Percentiles rank a stretch among this genome's conserved stretches.
These are phyloP conservation scores for Ophiostoma sp. DNA, from an alignment of 2,329 filamentous ascomycete genomes.

Conservation along the genomic window DNA sequence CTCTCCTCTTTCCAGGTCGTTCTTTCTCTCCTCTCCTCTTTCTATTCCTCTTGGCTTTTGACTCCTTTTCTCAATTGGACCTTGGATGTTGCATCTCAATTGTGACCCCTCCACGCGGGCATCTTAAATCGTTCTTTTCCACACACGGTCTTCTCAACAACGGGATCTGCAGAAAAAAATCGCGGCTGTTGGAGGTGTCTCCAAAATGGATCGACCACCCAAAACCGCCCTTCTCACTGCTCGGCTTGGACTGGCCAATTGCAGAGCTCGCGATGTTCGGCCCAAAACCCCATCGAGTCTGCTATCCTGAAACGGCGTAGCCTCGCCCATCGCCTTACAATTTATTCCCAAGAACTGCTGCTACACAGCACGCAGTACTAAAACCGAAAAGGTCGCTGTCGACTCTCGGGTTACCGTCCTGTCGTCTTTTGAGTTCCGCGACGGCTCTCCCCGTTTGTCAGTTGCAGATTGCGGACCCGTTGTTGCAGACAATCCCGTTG, in stretches of 20 bases:
- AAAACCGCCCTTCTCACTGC: neutral
- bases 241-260: neutral
- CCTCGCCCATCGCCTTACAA: neutral
- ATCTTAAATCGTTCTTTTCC: neutral
- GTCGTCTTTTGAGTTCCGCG: neutral
- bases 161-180: neutral
- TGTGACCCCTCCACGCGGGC: neutral
- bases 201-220: neutral
- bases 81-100: neutral
- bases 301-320: conserved; percentile 4
- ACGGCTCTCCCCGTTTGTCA: neutral
- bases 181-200: neutral
- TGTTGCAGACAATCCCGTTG: neutral
- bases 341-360: neutral
- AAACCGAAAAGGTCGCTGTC: neutral
- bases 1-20: neutral
- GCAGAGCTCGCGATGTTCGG: neutral
- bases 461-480: neutral
- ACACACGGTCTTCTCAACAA: neutral
- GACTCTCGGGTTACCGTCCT: neutral
- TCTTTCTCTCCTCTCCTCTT: neutral
- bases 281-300: neutral
- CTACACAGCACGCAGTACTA: neutral
- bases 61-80: neutral
- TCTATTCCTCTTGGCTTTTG: neutral